A percentile compares a stretch with the other conserved stretches of the same genome.
These are phyloP conservation scores for Mycothermus thermophilus DNA, from an alignment of 495 filamentous ascomycete species.

Conservation along the genomic window DNA sequence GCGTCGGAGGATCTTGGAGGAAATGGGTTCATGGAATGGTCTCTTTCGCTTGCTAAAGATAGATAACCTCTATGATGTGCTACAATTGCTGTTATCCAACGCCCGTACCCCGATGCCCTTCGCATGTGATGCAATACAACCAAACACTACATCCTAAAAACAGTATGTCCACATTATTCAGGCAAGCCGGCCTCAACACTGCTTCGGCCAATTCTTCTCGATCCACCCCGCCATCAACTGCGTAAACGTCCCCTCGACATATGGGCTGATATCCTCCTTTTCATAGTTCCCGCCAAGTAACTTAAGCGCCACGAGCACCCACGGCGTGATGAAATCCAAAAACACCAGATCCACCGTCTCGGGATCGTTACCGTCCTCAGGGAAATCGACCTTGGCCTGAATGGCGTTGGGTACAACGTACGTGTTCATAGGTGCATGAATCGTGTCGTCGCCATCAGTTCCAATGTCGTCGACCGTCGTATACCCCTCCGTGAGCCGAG, in stretches of 20 bases:
- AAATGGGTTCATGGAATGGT: conserved; percentile 13
- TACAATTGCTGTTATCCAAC: too few relatives aligned
- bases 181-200: too few relatives aligned
- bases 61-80: too few relatives aligned
- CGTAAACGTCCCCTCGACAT: conserved; percentile 58
- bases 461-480: conserved; percentile 79
- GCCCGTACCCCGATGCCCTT: too few relatives aligned
- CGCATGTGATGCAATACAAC: too few relatives aligned
- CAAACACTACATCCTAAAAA: background rate
- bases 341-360: conserved; percentile 76
- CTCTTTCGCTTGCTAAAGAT: too few relatives aligned
- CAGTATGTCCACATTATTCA: too few relatives aligned
- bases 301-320: conserved; percentile 56
- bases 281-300: conserved; percentile 50
- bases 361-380: conserved; percentile 37
- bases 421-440: conserved; percentile 61
- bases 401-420: conserved; percentile 75
- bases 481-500: conserved; percentile 58
- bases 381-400: conserved; percentile 47
- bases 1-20: too few relatives aligned
- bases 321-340: conserved; percentile 76
- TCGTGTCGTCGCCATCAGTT: conserved; percentile 77
- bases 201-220: conserved; percentile 54
- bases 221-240: conserved; percentile 67
- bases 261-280: conserved; percentile 45